Evolutionary conservation across 2,329 filamentous ascomycete genomes (phyloP).

Genomic region (Calonectria pseudoturangicola): DNA sequence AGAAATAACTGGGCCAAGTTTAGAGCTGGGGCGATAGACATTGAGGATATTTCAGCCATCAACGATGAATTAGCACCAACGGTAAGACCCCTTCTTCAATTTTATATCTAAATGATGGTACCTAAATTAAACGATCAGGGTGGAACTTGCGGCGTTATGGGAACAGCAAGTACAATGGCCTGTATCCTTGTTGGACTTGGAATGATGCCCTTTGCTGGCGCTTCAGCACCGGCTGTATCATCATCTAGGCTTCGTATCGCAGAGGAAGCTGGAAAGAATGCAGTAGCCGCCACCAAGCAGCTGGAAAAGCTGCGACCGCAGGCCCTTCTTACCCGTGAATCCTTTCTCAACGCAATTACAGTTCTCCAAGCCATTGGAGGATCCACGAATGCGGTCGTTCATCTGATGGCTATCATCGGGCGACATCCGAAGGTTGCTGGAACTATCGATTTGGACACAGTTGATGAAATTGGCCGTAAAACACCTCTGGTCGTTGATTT

Average conservation of each 20-base stretch:
- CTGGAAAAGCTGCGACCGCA: conserved; percentile 81
- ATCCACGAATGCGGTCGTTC: conserved; percentile 89
- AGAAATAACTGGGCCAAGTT: conserved; percentile 84
- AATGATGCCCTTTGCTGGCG: conserved; percentile 85
- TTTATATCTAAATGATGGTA: neutral
- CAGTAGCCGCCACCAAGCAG: conserved; percentile 79
- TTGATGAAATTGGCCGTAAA: conserved; percentile 85
- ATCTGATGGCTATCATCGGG: conserved; percentile 89
- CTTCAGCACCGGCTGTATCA: conserved; percentile 85
- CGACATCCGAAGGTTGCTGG: conserved; percentile 80
- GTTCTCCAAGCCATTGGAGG: conserved; percentile 91
- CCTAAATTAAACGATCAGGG: conserved; percentile 61
- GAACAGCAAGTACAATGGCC: conserved; percentile 93
- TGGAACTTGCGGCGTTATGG: conserved; percentile 93
- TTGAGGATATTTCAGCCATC: conserved; percentile 82
- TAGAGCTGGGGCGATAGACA: conserved; percentile 78
- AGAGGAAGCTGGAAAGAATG: conserved; percentile 80
- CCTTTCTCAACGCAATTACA: conserved; percentile 89
- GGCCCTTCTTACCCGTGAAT: conserved; percentile 81
- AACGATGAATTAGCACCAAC: conserved; percentile 85
- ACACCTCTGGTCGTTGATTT: conserved; percentile 90
- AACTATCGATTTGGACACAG: conserved; percentile 82
- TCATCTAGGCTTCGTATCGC: conserved; percentile 88
- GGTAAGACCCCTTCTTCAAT: conserved; percentile 60
- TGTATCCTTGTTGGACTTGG: conserved; percentile 89